These are phyloP conservation scores for Fonsecaea monophora DNA, from an alignment of 2,329 filamentous ascomycete species.

Conservation along the genomic window DNA sequence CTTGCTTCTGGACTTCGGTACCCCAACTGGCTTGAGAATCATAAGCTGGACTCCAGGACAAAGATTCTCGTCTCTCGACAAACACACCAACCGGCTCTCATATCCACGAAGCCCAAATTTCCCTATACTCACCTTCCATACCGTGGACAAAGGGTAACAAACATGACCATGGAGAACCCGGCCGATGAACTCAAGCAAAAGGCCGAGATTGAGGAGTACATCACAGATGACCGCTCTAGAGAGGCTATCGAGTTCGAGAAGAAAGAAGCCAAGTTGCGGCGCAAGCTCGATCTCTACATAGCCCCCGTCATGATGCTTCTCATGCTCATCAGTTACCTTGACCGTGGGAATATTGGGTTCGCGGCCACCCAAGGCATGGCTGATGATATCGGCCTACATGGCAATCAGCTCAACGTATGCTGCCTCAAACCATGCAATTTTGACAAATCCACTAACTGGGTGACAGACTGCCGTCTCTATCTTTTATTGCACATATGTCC, in stretches of 20 bases:
- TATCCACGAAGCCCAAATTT: not conserved
- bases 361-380: slow-evolving; percentile 65
- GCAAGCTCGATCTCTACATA: slow-evolving; percentile 36
- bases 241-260: slow-evolving; percentile 24
- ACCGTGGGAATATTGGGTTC: slow-evolving; percentile 74
- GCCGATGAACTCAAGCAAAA: slow-evolving; percentile 27
- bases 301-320: slow-evolving; percentile 75
- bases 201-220: slow-evolving; percentile 28
- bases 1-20: slow-evolving; percentile 15
- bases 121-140: not conserved
- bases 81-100: not conserved
- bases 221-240: slow-evolving; percentile 20
- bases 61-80: not conserved
- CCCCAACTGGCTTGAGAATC: slow-evolving; percentile 19
- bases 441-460: not conserved
- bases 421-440: not conserved
- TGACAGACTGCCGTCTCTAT: slow-evolving; percentile 54
- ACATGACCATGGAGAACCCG: slow-evolving; percentile 10
- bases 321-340: slow-evolving; percentile 84
- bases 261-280: slow-evolving; percentile 28
- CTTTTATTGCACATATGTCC: slow-evolving; percentile 61
- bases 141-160: slow-evolving; percentile 10
- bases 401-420: slow-evolving; percentile 50
- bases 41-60: slow-evolving; percentile 16
- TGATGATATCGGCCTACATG: slow-evolving; percentile 52